A percentile compares a stretch with the other conserved stretches of the same genome.
Evolutionary conservation across 768 basidiomycete genomes (phyloP).

Genomic region (Calocera viscosa): DNA sequence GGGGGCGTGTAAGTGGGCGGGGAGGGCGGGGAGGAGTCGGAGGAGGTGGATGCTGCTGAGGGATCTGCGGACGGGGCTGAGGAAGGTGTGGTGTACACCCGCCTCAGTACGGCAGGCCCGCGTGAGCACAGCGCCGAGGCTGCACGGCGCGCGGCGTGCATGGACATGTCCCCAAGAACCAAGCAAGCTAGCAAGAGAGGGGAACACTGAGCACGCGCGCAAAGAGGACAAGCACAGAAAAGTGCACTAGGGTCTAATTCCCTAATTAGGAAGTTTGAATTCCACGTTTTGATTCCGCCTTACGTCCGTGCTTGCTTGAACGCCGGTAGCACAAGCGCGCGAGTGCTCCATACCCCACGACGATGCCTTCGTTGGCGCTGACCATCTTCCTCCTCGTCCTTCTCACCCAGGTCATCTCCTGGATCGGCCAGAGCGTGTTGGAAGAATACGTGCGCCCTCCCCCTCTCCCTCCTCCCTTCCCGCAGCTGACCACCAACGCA

Average conservation of each 20-base stretch:
- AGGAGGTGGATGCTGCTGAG: not conserved
- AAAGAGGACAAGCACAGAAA: too few species aligned
- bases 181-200: too few species aligned
- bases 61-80: not conserved
- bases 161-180: too few species aligned
- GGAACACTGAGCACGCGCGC: too few species aligned
- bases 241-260: too few species aligned
- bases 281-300: too few species aligned
- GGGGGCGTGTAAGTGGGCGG: not conserved
- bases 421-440: slow-evolving; percentile 79
- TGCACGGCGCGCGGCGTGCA: not conserved
- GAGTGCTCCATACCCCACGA: not conserved
- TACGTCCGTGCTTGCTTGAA: too few species aligned
- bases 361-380: slow-evolving; percentile 45
- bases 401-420: slow-evolving; percentile 68
- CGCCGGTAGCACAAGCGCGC: too few species aligned
- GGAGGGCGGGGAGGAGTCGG: not conserved
- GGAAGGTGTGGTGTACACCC: too few species aligned
- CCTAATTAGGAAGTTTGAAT: too few species aligned
- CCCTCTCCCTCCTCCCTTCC: slow-evolving; percentile 1
- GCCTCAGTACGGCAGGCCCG: too few species aligned
- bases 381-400: slow-evolving; percentile 75
- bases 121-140: not conserved
- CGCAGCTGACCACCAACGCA: slow-evolving; percentile 26
- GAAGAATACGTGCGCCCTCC: slow-evolving; percentile 56